Conservation (phyloP, 306 rosid genomes). For the Erythrophleum fordii region DNA sequence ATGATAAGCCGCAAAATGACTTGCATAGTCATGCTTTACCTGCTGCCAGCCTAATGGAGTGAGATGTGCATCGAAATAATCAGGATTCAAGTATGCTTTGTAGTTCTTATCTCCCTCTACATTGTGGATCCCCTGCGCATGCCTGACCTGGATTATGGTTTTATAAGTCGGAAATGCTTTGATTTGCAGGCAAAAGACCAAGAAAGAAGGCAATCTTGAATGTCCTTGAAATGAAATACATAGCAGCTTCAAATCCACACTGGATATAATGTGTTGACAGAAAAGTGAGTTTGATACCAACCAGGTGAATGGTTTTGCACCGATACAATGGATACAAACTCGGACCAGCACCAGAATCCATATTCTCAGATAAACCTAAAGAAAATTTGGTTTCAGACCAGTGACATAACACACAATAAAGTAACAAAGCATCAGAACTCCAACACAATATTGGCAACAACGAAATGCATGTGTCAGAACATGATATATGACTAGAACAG, state of each 20-base stretch:
- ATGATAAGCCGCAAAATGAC: slow-evolving; percentile 15
- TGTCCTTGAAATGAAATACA: slow-evolving; percentile 20
- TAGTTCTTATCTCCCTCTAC: slow-evolving; percentile 87
- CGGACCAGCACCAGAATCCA: slow-evolving; percentile 61
- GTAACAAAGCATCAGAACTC: slow-evolving; percentile 17
- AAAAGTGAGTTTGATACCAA: slow-evolving; percentile 42
- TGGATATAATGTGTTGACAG: slow-evolving; percentile 25
- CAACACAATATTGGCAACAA: background rate
- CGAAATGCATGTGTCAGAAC: background rate
- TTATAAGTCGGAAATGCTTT: slow-evolving; percentile 27
- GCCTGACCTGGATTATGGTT: slow-evolving; percentile 74
- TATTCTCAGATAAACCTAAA: slow-evolving; percentile 46
- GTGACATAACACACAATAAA: background rate
- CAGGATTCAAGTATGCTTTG: slow-evolving; percentile 60
- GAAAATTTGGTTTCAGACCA: slow-evolving; percentile 18
- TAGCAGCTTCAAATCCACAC: slow-evolving; percentile 31
- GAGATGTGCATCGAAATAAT: slow-evolving; percentile 80
- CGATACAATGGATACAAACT: slow-evolving; percentile 67
- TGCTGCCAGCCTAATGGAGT: slow-evolving; percentile 90
- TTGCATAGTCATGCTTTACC: slow-evolving; percentile 47
- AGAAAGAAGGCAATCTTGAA: slow-evolving; percentile 27
- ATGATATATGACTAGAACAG: slow-evolving; percentile 3
- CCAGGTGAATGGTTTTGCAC: slow-evolving; percentile 77
- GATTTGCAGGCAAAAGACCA: slow-evolving; percentile 33
- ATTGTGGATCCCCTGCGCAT: slow-evolving; percentile 94